Evolutionary conservation across 192 early-diverging fungal genomes (phyloP).

Genomic region (Coemansia sp.): DNA sequence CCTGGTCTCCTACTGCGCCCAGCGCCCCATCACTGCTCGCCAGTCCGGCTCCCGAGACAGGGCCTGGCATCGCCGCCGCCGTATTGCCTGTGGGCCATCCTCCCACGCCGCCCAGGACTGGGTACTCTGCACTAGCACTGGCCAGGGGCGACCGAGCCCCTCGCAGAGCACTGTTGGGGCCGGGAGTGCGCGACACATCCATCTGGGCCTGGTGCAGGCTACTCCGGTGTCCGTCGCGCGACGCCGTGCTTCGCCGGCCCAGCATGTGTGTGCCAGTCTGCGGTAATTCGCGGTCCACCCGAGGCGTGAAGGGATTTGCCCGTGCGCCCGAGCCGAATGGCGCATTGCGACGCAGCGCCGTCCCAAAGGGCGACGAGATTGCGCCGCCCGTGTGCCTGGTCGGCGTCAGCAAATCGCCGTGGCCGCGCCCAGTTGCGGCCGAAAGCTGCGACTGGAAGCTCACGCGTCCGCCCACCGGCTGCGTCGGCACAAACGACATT

Average conservation of each 20-base stretch:
- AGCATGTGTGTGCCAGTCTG: slow-evolving; percentile 16
- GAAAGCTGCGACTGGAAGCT: slow-evolving; percentile 24
- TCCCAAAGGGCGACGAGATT: slow-evolving; percentile 20
- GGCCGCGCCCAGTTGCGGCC: slow-evolving; percentile 1
- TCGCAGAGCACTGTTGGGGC: neutral
- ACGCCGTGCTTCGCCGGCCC: slow-evolving; percentile 14
- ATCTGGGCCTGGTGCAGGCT: slow-evolving; percentile 5
- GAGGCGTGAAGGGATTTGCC: slow-evolving; percentile 41
- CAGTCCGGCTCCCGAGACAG: too few relatives aligned
- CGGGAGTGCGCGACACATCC: neutral
- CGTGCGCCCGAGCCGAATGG: slow-evolving; percentile 14
- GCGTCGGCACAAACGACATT: slow-evolving; percentile 17
- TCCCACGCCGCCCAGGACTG: slow-evolving; percentile 19
- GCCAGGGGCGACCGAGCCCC: neutral
- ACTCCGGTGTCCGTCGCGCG: slow-evolving; percentile 6
- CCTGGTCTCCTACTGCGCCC: neutral
- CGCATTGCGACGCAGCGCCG: slow-evolving; percentile 14
- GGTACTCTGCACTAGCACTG: slow-evolving; percentile 1
- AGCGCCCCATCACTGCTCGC: neutral
- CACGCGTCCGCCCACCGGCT: slow-evolving; percentile 35
- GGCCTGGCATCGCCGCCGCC: neutral
- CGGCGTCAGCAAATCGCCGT: slow-evolving; percentile 19
- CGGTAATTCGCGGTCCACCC: slow-evolving; percentile 20
- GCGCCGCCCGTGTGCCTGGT: slow-evolving; percentile 6
- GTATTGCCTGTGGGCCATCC: slow-evolving; percentile 19